Evolutionary conservation across 352 stramenopile genomes (phyloP), one percentile per base, ranked within the genome.

Genomic region (Phytophthora brassicae): DNA sequence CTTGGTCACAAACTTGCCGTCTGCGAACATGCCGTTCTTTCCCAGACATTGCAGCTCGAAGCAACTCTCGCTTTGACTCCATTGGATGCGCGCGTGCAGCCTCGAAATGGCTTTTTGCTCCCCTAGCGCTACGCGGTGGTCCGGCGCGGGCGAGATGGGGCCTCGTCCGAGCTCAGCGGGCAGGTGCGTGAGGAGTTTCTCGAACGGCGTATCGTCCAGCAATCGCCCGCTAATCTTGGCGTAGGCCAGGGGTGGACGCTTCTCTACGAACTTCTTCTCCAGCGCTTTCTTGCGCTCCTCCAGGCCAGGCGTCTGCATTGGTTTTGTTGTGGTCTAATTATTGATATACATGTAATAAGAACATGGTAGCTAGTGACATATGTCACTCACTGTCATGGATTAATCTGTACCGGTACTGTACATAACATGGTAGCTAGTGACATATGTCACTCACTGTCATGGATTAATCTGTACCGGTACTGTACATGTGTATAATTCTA

Each of bases 71-170:
- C 73, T 75, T 41, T 81, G 68, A 46, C 81, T 93, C 86, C 86
- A 94, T 42, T 88, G 70, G 62, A 94, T 91, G 33, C 80, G 77
- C 54, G 82, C 86, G 52, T 94, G 86, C 43, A 84, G 66, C 4
- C 86, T 54, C 12, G 84, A 93, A 39, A 94, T 86, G 43, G 86
- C 77, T 54, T 92, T 94, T 39, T 92, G 82, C 47, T 94, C 86
- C n/a, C 86, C 86, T 19, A 94, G 59, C 13, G 71, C 54, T 29
- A 94, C 72, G 44, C 78, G 80, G 36, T 78, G 66, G 22, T 77
- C 75, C 11, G 81, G 68, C 23, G 66, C 48, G 22, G 62, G 71
- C 78, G 54, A 45, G 33, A 53, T 29, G 14, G 74, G 73, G 0
- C 86, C 86, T 29, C 86, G 83, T 4, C 86, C 86, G 14, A 94